These are phyloP conservation scores for Capronia americana DNA, from an alignment of 2,329 filamentous ascomycete genomes.

Conservation along the genomic window DNA sequence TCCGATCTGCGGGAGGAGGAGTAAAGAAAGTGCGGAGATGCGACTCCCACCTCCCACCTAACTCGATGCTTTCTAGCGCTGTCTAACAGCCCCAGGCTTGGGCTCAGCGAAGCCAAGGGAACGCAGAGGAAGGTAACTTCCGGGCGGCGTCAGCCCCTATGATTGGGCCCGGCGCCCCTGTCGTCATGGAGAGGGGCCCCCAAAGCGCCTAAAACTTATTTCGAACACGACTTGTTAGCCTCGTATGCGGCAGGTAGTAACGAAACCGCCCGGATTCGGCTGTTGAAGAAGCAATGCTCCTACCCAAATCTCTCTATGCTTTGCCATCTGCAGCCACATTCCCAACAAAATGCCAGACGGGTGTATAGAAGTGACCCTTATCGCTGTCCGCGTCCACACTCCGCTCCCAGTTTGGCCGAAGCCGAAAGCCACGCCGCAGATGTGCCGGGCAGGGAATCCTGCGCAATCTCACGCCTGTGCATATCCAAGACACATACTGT, in stretches of 20 bases:
- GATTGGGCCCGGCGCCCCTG: background rate
- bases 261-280: background rate
- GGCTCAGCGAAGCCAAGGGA: background rate
- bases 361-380: constrained; percentile 8
- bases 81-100: background rate
- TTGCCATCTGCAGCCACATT: constrained; percentile 6
- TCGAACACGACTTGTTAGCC: background rate
- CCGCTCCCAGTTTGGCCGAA: constrained; percentile 13
- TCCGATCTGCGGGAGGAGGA: constrained; percentile 15
- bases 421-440: constrained; percentile 6
- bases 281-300: background rate
- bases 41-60: constrained; percentile 1
- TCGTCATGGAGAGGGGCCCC: background rate
- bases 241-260: background rate
- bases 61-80: constrained; percentile 10
- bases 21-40: constrained; percentile 8
- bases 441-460: background rate
- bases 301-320: background rate
- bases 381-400: constrained; percentile 6
- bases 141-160: background rate
- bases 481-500: background rate
- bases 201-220: background rate
- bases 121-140: background rate
- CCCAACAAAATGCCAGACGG: constrained; percentile 2
- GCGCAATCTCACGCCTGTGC: background rate